Evolutionary conservation across 352 stramenopile genomes (phyloP), one percentile per base, ranked within the genome.

Genomic region (Pythium periplocum): DNA sequence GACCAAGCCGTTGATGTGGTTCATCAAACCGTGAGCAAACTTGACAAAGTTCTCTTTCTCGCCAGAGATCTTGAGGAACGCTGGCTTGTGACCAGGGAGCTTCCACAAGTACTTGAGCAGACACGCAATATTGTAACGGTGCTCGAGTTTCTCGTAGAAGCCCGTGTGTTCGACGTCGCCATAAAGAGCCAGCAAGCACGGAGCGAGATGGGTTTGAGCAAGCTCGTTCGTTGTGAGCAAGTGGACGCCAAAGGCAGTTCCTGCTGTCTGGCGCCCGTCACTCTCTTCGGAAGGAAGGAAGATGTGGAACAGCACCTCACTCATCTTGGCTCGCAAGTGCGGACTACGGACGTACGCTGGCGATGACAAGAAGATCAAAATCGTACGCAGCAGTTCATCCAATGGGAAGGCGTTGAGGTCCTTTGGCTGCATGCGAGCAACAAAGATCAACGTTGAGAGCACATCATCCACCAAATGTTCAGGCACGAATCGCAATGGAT

Each of bases 11-110:
- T 99, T 99, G 57, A 98, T 99, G 69, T 99, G 96, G 71, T 99
- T 99, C 68, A 99, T 97, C 57, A 99, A 87, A 11, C 97, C 97
- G 62, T 99, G 98, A 6, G 97, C 94, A 77, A 99, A 99, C 60
- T 96, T 98, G 54, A 98, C 90, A 61, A 99, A 99, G 40, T 75
- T 93, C 10, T 87, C 71, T 57, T 89, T 80, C 61, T 98, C 91
- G 57, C 91, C 73, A 3, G 94, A 90, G 59, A 99, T 98, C 32
- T 75, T 63, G 42, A 91, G 72, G 64, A 99, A 99, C 4, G 96
- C 95, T 7, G 86, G 61, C 57, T 97, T 96, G 73, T 99, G 96
- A 31, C 93, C 91, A 11, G 84, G 74, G 37, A 92, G 85, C 56
- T 96, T 95, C 96, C 96, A 99, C 31, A 99, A 70, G 68, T 96